Percentiles rank a stretch among this genome's conserved stretches.
phyloP scores from a whole-genome alignment of 495 filamentous ascomycete species.

The Bathelium albidoporum region DNA sequence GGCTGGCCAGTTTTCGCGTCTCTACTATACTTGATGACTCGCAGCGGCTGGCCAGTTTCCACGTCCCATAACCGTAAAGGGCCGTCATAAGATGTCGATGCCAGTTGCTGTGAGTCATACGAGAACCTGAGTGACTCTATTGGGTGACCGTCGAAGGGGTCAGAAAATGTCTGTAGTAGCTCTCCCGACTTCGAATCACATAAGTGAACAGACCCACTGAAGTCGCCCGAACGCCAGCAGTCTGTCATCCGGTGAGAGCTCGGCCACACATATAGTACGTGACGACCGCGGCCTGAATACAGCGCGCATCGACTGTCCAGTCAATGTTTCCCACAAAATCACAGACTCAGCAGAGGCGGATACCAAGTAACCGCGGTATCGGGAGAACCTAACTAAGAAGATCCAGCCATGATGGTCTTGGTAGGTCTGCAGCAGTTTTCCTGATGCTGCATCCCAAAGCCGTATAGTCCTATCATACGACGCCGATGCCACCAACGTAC shows the following conservation, averaged over 20 bases:
- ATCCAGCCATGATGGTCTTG: background rate
- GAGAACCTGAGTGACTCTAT: background rate
- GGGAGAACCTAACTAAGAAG: background rate
- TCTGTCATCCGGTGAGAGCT: background rate
- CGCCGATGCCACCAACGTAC: background rate
- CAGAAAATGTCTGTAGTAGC: background rate
- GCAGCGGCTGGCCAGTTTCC: background rate
- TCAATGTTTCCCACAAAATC: background rate
- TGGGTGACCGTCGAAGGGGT: background rate
- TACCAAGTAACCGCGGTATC: background rate
- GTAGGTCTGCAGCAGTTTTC: background rate
- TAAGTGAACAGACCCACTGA: background rate
- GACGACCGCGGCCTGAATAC: background rate
- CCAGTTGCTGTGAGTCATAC: background rate
- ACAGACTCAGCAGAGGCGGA: background rate
- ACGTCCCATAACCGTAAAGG: background rate
- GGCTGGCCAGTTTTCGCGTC: background rate
- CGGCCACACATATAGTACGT: background rate
- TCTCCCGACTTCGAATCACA: background rate
- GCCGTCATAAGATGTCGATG: background rate
- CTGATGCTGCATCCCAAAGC: slow-evolving; percentile 6
- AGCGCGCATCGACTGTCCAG: background rate
- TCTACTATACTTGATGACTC: background rate
- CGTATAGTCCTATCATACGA: background rate
- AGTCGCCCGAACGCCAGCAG: background rate